Conservation (phyloP, 1,284 basidiomycete species). For the Phaffia rhodozyma region DNA sequence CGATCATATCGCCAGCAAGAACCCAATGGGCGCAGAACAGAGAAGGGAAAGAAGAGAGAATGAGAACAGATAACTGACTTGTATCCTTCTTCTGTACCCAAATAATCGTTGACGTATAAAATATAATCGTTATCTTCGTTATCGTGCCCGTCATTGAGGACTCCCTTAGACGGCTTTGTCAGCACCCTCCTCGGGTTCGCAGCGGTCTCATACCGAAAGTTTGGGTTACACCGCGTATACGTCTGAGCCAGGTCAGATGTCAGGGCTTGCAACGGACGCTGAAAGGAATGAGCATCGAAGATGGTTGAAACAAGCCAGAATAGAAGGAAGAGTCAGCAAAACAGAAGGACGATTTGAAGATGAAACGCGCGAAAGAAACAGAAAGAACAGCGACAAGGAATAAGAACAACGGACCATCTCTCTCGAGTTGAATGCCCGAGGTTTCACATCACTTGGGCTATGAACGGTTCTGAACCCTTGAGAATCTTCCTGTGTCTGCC, state of each 20-base stretch:
- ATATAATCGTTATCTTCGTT: conserved; percentile 98
- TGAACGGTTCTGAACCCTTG: not conserved
- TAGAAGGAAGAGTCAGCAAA: not conserved
- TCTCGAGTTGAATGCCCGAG: conserved; percentile 25
- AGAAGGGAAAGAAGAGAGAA: not conserved
- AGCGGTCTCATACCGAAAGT: conserved; percentile 80
- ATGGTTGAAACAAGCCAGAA: not conserved
- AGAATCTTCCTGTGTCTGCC: not conserved
- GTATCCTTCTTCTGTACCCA: conserved; percentile 80
- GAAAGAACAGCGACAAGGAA: conserved; percentile 30
- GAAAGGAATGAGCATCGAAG: not conserved
- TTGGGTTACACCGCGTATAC: conserved; percentile 80
- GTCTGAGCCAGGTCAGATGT: conserved; percentile 78
- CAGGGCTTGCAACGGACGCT: conserved; percentile 65
- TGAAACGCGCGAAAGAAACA: not conserved
- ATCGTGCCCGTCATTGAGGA: conserved; percentile 87
- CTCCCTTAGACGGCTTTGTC: conserved; percentile 88
- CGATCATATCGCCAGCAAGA: not conserved
- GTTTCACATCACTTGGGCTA: not conserved
- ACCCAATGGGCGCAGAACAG: no score
- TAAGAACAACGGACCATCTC: conserved; percentile 29
- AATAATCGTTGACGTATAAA: conserved; percentile 89
- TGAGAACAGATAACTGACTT: conserved; percentile 47
- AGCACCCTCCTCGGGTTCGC: conserved; percentile 87
- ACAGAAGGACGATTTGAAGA: not conserved